Evolutionary conservation across 179 eudicot genomes (phyloP).

Genomic region (Beta macrorhiza): DNA sequence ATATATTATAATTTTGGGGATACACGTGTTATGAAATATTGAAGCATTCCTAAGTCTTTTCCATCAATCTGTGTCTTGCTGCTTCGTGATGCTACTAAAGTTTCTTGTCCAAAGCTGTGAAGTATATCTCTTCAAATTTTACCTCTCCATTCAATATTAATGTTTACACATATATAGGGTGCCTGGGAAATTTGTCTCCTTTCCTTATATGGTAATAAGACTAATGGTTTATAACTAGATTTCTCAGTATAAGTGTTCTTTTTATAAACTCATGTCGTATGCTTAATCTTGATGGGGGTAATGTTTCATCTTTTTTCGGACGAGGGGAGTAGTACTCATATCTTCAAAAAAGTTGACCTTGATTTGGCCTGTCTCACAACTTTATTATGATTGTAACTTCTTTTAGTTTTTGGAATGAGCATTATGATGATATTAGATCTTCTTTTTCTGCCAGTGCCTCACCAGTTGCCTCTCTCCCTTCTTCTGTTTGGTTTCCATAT

Average conservation of each 20-base stretch:
- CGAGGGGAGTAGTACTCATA: not conserved
- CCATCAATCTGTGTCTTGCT: not conserved
- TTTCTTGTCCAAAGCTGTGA: not conserved
- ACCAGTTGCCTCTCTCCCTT: not conserved
- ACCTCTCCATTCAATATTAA: not conserved
- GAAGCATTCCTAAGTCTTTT: not conserved
- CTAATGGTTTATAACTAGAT: not conserved
- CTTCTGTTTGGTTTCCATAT: not conserved
- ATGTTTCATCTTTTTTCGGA: not conserved
- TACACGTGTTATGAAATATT: not conserved
- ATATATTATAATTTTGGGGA: not conserved
- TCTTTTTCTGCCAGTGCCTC: slow-evolving; percentile 1
- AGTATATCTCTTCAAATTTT: not conserved
- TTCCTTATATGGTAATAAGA: not conserved
- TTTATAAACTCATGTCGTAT: no score
- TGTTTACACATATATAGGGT: not conserved
- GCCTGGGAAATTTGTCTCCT: not conserved
- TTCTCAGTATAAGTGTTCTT: not conserved
- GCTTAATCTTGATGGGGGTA: not conserved
- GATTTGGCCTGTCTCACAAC: not conserved
- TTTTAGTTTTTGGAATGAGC: no score
- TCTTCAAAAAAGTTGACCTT: not conserved
- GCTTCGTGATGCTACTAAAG: not conserved
- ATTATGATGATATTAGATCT: no score
- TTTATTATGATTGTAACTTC: not conserved